Percentiles rank a stretch among this genome's conserved stretches.
These are phyloP conservation scores for Leucocoprinus leucothites DNA, from an alignment of 768 basidiomycete genomes.

Conservation along the genomic window DNA sequence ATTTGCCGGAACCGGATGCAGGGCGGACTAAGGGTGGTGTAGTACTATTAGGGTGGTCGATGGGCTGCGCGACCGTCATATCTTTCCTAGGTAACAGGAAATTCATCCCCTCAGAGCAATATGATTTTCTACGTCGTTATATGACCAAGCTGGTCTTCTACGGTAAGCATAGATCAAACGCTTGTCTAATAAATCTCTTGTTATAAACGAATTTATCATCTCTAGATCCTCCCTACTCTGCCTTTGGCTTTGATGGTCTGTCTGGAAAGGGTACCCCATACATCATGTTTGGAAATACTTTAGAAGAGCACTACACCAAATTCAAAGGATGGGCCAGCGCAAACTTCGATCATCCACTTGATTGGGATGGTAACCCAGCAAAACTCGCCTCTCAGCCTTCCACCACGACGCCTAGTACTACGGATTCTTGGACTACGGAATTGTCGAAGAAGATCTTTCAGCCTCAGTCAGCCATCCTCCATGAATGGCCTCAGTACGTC, in stretches of 20 bases:
- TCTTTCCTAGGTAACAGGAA: slow-evolving; percentile 25
- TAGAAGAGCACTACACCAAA: slow-evolving; percentile 20
- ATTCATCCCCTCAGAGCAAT: slow-evolving; percentile 19
- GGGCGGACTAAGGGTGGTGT: slow-evolving; percentile 31
- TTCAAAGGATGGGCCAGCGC: slow-evolving; percentile 27
- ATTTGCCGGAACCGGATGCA: slow-evolving; percentile 22
- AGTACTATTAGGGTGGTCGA: slow-evolving; percentile 37
- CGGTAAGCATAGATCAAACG: slow-evolving; percentile 20
- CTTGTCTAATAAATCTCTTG: too few relatives aligned
- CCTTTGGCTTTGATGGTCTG: slow-evolving; percentile 26
- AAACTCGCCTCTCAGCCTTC: slow-evolving; percentile 21
- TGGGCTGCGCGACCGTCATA: slow-evolving; percentile 27
- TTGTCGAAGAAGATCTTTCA: slow-evolving; percentile 18
- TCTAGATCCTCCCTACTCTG: slow-evolving; percentile 28
- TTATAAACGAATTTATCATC: neutral
- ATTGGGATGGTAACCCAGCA: slow-evolving; percentile 16
- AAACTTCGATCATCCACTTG: slow-evolving; percentile 25
- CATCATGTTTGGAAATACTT: slow-evolving; percentile 18
- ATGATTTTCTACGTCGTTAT: slow-evolving; percentile 25
- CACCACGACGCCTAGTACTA: slow-evolving; percentile 9
- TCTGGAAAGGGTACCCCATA: slow-evolving; percentile 23
- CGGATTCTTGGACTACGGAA: slow-evolving; percentile 21
- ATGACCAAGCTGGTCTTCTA: slow-evolving; percentile 28
- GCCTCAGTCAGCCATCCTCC: slow-evolving; percentile 14
- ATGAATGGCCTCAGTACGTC: slow-evolving; percentile 21